Percentiles rank a stretch among this genome's conserved stretches.
Conservation (phyloP, 441 rosid species). For the Manihot esculenta region DNA sequence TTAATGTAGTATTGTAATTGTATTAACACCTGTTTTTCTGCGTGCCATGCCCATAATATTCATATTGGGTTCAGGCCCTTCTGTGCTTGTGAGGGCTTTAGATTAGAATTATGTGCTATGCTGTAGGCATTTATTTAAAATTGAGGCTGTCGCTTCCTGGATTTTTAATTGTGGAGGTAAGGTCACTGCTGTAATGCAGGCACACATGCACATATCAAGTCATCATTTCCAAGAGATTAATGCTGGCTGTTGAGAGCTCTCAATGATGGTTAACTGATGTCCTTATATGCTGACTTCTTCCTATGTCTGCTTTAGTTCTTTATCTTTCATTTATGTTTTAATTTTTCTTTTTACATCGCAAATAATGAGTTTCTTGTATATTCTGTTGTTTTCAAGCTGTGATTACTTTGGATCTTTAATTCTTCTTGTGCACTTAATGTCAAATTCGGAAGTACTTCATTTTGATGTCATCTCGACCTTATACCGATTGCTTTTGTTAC, state of each 20-base stretch:
- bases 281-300: background rate
- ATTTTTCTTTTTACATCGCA: background rate
- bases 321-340: background rate
- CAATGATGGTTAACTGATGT: background rate
- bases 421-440: too few relatives aligned
- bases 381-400: too few relatives aligned
- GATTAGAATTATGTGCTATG: background rate
- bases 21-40: background rate
- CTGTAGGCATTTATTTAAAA: background rate
- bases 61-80: background rate
- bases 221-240: background rate
- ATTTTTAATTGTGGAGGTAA: background rate
- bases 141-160: background rate
- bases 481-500: constrained; percentile 4
- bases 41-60: background rate
- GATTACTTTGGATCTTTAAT: background rate
- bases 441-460: background rate
- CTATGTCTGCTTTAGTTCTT: background rate
- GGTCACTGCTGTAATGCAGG: background rate
- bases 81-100: background rate
- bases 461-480: background rate
- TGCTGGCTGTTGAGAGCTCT: background rate
- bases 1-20: background rate
- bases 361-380: background rate
- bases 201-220: too few relatives aligned